A percentile compares a stretch with the other conserved stretches of the same genome.
These are phyloP conservation scores for Stentor roeselii DNA, from an alignment of 73 alveolate species.

Conservation along the genomic window DNA sequence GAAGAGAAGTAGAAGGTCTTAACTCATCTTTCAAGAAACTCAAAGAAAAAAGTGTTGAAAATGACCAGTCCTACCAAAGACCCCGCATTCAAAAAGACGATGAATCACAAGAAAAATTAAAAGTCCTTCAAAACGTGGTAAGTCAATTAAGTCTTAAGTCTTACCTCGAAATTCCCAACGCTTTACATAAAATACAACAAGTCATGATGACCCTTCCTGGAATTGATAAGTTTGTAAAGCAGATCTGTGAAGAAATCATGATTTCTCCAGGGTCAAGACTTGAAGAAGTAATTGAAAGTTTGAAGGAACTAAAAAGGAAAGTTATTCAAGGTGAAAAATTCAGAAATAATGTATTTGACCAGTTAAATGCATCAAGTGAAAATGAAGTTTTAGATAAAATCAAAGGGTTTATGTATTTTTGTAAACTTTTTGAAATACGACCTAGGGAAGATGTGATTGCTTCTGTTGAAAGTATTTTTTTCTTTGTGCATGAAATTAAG, in stretches of 20 bases:
- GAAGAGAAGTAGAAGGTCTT: neutral
- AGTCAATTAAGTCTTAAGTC: neutral
- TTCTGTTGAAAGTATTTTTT: constrained; percentile 6
- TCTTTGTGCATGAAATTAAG: constrained; percentile 22
- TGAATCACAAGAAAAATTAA: constrained; percentile 13
- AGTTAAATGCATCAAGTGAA: neutral
- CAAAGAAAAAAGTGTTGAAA: neutral
- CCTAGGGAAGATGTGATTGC: neutral
- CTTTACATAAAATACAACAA: constrained; percentile 6
- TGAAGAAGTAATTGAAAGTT: neutral
- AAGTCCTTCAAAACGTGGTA: neutral
- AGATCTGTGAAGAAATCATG: neutral
- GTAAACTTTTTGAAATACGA: neutral
- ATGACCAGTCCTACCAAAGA: neutral
- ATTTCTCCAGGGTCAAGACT: neutral
- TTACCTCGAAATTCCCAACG: neutral
- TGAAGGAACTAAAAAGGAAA: neutral
- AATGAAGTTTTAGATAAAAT: neutral
- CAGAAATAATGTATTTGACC: neutral
- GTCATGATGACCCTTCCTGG: neutral
- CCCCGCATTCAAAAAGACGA: neutral
- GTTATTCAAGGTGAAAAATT: neutral
- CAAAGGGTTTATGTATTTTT: neutral
- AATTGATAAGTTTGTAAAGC: neutral
- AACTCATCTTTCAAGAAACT: neutral